Conservation (phyloP, 2,329 filamentous ascomycete genomes). For the Aspergillus quadricinctus region DNA sequence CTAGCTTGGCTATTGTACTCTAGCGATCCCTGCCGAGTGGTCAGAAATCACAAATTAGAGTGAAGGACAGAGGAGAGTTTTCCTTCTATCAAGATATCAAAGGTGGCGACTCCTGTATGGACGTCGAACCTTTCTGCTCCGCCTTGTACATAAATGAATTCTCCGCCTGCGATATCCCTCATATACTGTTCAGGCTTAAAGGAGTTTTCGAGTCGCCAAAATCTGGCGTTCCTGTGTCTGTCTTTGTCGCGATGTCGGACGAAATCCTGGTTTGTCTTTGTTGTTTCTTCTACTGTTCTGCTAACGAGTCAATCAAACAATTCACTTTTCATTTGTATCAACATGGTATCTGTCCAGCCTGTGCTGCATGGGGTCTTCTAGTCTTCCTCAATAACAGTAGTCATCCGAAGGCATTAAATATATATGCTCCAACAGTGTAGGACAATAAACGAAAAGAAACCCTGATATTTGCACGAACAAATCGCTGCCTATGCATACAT, state of each 20-base stretch:
- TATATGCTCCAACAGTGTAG: not conserved
- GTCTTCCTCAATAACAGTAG: not conserved
- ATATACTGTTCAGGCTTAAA: constrained; percentile 29
- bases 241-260: constrained; percentile 22
- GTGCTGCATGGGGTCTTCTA: not conserved
- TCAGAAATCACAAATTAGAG: not conserved
- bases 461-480: constrained; percentile 19
- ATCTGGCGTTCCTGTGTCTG: constrained; percentile 21
- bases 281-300: constrained; percentile 19
- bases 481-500: constrained; percentile 26
- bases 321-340: constrained; percentile 8
- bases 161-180: constrained; percentile 4
- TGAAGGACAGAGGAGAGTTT: constrained; percentile 3
- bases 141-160: constrained; percentile 32
- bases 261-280: constrained; percentile 23
- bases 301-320: constrained; percentile 17
- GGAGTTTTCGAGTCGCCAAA: constrained; percentile 16
- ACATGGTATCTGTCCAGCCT: not conserved
- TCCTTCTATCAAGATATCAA: constrained; percentile 4
- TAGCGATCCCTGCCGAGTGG: constrained; percentile 1
- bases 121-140: constrained; percentile 5
- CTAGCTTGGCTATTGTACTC: constrained; percentile 1
- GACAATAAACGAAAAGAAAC: constrained; percentile 4
- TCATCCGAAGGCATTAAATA: not conserved
- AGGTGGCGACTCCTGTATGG: constrained; percentile 9